phyloP scores from a whole-genome alignment of 2,329 filamentous ascomycete genomes.

The Drechslera avenae region DNA sequence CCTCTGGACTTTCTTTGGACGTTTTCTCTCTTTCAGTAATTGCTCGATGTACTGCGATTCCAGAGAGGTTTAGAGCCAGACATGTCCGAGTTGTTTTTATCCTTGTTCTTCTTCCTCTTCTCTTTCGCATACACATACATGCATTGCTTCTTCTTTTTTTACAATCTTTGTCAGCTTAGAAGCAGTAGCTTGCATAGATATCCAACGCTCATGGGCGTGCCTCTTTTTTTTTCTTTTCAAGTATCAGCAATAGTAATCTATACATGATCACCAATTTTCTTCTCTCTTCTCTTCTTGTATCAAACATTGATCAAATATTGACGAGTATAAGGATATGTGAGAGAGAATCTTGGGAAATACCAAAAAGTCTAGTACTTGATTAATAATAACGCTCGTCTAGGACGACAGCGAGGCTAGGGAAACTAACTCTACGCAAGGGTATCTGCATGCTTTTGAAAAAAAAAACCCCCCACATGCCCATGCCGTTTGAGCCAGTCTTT shows the following conservation, averaged over 20 bases:
- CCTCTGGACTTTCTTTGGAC: too few relatives aligned
- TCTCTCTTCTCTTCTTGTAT: too few relatives aligned
- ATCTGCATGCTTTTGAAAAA: too few relatives aligned
- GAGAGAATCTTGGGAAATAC: too few relatives aligned
- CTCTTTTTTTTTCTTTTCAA: neutral
- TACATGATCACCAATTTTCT: neutral
- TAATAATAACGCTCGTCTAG: too few relatives aligned
- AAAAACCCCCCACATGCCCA: too few relatives aligned
- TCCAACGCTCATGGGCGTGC: neutral
- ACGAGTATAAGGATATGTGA: too few relatives aligned
- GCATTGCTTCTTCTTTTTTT: neutral
- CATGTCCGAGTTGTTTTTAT: conserved; percentile 8
- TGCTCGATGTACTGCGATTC: conserved; percentile 8
- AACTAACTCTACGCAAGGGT: too few relatives aligned
- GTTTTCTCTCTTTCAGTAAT: neutral
- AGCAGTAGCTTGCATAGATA: conserved; percentile 3
- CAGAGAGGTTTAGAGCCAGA: neutral
- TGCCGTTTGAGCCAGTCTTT: too few relatives aligned
- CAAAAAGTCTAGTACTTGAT: too few relatives aligned
- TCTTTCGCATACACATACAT: neutral
- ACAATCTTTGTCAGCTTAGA: neutral
- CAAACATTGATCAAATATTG: too few relatives aligned
- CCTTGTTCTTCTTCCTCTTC: neutral
- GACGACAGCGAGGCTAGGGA: too few relatives aligned
- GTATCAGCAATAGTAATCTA: neutral